Conservation (phyloP, 2,329 filamentous ascomycete genomes). For the Pezicula rhizophila region DNA sequence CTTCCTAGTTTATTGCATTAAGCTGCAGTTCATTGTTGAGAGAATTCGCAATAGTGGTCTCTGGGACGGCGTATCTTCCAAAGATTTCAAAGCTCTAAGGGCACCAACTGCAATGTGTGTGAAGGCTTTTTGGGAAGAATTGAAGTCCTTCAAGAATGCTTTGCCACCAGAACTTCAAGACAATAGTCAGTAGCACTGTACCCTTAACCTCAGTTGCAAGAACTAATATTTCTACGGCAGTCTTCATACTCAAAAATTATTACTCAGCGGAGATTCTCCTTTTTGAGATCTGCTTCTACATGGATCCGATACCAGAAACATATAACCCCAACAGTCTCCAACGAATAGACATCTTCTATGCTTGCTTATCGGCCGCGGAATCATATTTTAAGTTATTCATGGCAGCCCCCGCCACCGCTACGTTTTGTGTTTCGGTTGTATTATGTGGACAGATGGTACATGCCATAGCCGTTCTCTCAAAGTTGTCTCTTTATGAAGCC, state of each 20-base stretch:
- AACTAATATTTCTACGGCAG: not conserved
- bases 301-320: constrained; percentile 3
- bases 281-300: constrained; percentile 6
- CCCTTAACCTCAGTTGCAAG: not conserved
- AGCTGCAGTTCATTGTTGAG: not conserved
- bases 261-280: constrained; percentile 3
- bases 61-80: not conserved
- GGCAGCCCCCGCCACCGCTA: not conserved
- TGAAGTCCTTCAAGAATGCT: not conserved
- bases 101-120: not conserved
- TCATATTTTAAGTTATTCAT: not conserved
- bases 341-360: constrained; percentile 1
- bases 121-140: not conserved
- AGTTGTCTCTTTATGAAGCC: constrained; percentile 6
- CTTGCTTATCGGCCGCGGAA: not conserved
- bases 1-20: not conserved
- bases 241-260: constrained; percentile 2
- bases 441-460: constrained; percentile 3
- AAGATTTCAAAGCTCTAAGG: not conserved
- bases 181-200: not conserved
- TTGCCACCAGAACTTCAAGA: not conserved
- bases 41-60: not conserved
- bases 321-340: not conserved
- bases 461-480: constrained; percentile 7
- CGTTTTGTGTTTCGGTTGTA: not conserved